Percentiles rank a stretch among this genome's conserved stretches.
These are phyloP conservation scores for Rhizopogon sp. DNA, from an alignment of 768 basidiomycete genomes.

Conservation along the genomic window DNA sequence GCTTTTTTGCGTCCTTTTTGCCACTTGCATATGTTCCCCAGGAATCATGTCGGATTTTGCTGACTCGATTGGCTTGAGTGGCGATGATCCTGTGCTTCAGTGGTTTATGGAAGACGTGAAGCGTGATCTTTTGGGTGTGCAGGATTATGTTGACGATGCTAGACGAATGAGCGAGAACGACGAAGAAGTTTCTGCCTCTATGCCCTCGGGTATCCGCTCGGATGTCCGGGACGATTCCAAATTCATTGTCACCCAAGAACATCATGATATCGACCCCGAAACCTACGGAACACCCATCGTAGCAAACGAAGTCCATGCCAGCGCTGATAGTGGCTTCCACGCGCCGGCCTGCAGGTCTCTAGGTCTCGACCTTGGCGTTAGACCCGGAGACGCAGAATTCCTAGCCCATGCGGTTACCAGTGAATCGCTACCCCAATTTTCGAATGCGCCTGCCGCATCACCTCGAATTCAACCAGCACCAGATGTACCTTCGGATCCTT, in stretches of 20 bases:
- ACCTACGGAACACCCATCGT: neutral
- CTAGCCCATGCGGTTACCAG: neutral
- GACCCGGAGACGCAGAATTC: neutral
- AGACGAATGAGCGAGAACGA: slow-evolving; percentile 16
- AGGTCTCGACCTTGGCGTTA: neutral
- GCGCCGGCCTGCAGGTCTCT: neutral
- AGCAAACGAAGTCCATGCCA: neutral
- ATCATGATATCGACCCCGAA: neutral
- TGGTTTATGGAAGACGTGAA: slow-evolving; percentile 5
- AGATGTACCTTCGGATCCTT: neutral
- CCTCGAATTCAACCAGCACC: neutral
- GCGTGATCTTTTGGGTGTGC: slow-evolving; percentile 2
- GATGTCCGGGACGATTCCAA: neutral
- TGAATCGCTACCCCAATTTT: neutral
- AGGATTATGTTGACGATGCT: slow-evolving; percentile 6
- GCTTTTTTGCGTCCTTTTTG: slow-evolving; percentile 35
- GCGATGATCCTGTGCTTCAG: neutral
- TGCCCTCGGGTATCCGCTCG: neutral
- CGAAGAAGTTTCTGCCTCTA: neutral
- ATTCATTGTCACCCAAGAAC: neutral
- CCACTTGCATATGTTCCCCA: neutral
- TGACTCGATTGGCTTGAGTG: slow-evolving; percentile 5
- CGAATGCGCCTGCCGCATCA: slow-evolving; percentile 2
- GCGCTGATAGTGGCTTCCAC: neutral
- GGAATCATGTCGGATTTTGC: neutral